These are phyloP conservation scores for Ophiocordyceps camponoti-rufipedis DNA, from an alignment of 2,329 filamentous ascomycete genomes.

Conservation along the genomic window DNA sequence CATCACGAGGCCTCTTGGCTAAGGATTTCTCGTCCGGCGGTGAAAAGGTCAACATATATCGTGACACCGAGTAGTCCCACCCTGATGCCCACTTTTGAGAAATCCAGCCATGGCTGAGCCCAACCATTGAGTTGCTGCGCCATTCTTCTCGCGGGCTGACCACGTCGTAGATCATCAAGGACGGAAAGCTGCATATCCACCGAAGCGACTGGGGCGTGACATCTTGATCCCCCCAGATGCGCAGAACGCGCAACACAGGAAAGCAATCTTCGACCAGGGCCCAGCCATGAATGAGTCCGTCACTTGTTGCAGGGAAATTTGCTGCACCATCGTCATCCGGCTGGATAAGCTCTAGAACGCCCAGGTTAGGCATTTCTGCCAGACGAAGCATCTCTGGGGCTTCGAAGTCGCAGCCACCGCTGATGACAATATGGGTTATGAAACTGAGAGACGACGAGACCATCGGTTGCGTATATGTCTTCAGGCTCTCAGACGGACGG, in stretches of 20 bases:
- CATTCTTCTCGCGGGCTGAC: conserved; percentile 18
- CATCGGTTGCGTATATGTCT: conserved; percentile 19
- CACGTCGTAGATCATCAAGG: conserved; percentile 25
- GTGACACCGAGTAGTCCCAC: conserved; percentile 13
- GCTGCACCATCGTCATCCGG: conserved; percentile 11
- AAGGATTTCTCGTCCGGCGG: conserved; percentile 4
- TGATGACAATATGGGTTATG: conserved; percentile 22
- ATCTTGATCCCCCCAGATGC: conserved; percentile 23
- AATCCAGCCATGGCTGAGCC: conserved; percentile 16
- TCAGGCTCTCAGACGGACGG: conserved; percentile 14
- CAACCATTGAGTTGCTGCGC: conserved; percentile 9
- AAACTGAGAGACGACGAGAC: conserved; percentile 18
- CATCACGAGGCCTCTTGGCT: conserved; percentile 6
- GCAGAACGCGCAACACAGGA: conserved; percentile 25
- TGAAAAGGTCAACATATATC: conserved; percentile 9
- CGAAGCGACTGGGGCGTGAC: conserved; percentile 21
- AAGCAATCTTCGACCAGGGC: conserved; percentile 22
- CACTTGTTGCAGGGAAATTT: conserved; percentile 20
- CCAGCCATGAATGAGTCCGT: conserved; percentile 28
- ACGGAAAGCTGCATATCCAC: conserved; percentile 23
- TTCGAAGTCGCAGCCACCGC: conserved; percentile 15
- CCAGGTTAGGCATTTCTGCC: conserved; percentile 25
- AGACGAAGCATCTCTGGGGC: conserved; percentile 22
- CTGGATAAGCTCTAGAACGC: conserved; percentile 26
- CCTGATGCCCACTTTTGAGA: neutral